phyloP scores from a whole-genome alignment of 1,284 basidiomycete genomes.

The Apiotrichum gamsii region DNA sequence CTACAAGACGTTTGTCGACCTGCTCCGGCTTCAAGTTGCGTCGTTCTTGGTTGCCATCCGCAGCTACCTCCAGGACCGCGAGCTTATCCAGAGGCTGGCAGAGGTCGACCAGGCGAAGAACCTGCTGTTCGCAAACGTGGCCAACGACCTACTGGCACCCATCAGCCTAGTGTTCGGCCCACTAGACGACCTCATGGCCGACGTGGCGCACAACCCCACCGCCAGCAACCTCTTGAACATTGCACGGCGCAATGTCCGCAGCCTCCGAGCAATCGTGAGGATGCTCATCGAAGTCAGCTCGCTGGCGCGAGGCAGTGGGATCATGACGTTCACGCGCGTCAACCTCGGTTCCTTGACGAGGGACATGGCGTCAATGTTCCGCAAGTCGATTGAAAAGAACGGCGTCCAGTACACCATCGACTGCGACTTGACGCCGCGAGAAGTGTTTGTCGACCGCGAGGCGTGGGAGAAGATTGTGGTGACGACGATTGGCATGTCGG shows the following conservation, averaged over 20 bases:
- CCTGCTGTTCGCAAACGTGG: conserved; percentile 39
- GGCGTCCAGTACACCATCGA: conserved; percentile 40
- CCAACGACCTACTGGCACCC: conserved; percentile 45
- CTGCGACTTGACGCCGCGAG: conserved; percentile 32
- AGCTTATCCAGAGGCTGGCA: conserved; percentile 44
- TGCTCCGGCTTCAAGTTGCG: conserved; percentile 1
- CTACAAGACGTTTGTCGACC: conserved; percentile 37
- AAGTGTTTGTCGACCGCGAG: conserved; percentile 46
- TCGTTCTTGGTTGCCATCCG: conserved; percentile 19
- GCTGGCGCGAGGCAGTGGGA: conserved; percentile 37
- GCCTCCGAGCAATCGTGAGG: conserved; percentile 19
- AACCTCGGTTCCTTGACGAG: conserved; percentile 43
- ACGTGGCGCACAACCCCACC: conserved; percentile 17
- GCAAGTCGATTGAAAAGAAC: conserved; percentile 30
- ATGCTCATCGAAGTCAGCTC: conserved; percentile 43
- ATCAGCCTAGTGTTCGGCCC: conserved; percentile 44
- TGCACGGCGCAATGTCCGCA: conserved; percentile 37
- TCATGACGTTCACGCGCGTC: conserved; percentile 41
- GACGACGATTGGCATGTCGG: conserved; percentile 35
- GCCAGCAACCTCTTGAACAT: conserved; percentile 21
- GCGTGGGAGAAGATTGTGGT: conserved; percentile 49
- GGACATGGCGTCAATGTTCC: conserved; percentile 47
- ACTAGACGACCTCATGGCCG: conserved; percentile 32
- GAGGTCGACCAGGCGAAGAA: conserved; percentile 46
- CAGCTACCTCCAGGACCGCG: conserved; percentile 27